Conservation (phyloP, 2,329 filamentous ascomycete species). For the Epichloe festucae region DNA sequence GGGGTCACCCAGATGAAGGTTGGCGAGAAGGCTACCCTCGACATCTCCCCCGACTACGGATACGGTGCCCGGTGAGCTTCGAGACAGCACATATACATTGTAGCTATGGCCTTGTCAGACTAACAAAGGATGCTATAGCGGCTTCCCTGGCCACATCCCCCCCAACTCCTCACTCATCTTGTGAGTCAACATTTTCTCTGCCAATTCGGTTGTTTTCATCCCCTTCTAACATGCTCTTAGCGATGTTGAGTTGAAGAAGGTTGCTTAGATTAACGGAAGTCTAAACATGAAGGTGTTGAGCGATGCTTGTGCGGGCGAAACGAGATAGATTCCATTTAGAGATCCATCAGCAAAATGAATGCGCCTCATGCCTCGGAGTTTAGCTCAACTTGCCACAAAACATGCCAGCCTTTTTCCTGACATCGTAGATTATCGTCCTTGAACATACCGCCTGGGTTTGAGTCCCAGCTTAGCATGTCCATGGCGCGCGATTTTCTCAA, state of each 20-base stretch:
- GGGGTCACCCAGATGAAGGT: conserved; percentile 76
- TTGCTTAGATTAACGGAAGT: not conserved
- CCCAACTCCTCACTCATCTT: conserved; percentile 8
- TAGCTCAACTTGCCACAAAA: not conserved
- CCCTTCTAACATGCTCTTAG: conserved; percentile 1
- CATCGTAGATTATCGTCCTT: not conserved
- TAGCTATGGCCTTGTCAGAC: not conserved
- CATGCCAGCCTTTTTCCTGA: not conserved
- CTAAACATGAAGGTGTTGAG: not conserved
- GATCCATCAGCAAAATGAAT: not conserved
- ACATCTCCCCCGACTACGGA: conserved; percentile 42
- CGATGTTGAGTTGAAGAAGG: conserved; percentile 6
- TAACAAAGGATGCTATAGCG: conserved; percentile 33
- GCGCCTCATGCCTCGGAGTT: not conserved
- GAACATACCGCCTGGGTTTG: not conserved
- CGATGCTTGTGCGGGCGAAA: not conserved
- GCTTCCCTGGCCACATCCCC: conserved; percentile 70
- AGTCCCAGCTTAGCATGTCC: not conserved
- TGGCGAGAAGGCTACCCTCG: conserved; percentile 78
- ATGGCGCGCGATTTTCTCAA: not conserved
- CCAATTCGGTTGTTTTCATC: not conserved
- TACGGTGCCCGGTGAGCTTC: conserved; percentile 30
- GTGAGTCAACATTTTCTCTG: not conserved
- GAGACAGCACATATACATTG: conserved; percentile 10
- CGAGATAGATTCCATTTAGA: not conserved